Conservation (phyloP, 1,284 basidiomycete species). For the Xerocomus nothofagi region DNA sequence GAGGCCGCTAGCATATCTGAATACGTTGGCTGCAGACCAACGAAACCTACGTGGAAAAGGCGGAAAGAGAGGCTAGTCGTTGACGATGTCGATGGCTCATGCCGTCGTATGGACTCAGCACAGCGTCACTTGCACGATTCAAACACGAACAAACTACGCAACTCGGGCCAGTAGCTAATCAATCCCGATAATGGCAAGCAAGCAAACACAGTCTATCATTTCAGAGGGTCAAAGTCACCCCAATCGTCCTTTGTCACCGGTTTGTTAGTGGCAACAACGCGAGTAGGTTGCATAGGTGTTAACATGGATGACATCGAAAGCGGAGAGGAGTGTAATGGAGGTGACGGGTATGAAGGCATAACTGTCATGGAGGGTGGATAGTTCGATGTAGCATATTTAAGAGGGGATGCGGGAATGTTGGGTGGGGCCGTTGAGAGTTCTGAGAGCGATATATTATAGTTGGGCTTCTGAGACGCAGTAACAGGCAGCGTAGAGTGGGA, state of each 20-base stretch:
- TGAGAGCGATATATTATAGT: constrained; percentile 52
- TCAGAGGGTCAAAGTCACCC: constrained; percentile 76
- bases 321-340: constrained; percentile 39
- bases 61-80: background rate
- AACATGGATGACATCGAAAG: constrained; percentile 53
- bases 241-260: constrained; percentile 60
- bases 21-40: background rate
- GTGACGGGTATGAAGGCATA: constrained; percentile 30
- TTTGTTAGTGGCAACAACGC: constrained; percentile 45
- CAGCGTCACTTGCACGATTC: constrained; percentile 9
- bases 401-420: constrained; percentile 10
- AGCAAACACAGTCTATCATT: constrained; percentile 15
- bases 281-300: constrained; percentile 53
- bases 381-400: constrained; percentile 17
- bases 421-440: constrained; percentile 20
- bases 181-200: background rate
- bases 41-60: background rate
- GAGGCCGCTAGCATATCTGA: constrained; percentile 14
- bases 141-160: constrained; percentile 29
- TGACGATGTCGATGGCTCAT: constrained; percentile 9
- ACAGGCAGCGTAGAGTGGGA: constrained; percentile 13
- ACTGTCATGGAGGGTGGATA: constrained; percentile 20
- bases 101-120: background rate
- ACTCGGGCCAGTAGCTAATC: background rate
- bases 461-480: constrained; percentile 42